A percentile compares a stretch with the other conserved stretches of the same genome.
These are phyloP conservation scores for Moniliophthora roreri DNA, from an alignment of 1,284 basidiomycete genomes.

Conservation along the genomic window DNA sequence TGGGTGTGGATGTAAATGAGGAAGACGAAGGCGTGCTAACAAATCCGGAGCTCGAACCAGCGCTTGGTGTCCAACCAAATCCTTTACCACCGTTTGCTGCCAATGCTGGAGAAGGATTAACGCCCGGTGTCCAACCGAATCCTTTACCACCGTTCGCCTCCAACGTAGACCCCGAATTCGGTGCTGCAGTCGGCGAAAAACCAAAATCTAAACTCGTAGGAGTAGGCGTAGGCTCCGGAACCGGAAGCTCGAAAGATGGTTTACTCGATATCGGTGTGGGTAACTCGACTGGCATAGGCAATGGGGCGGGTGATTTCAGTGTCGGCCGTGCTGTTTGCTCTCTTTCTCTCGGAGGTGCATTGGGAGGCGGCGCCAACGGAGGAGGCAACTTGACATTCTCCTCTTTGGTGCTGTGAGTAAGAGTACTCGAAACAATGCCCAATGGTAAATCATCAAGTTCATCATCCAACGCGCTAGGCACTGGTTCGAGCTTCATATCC, in stretches of 20 bases:
- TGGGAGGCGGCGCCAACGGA: slow-evolving; percentile 33
- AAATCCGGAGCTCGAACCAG: no score
- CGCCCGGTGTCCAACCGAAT: background rate
- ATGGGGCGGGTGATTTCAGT: background rate
- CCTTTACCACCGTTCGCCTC: background rate
- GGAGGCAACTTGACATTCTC: slow-evolving; percentile 49
- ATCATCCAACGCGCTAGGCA: slow-evolving; percentile 40
- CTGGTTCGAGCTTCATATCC: slow-evolving; percentile 67
- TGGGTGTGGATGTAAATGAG: background rate
- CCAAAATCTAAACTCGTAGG: no score
- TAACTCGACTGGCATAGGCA: background rate
- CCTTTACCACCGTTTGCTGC: no score
- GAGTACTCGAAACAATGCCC: background rate
- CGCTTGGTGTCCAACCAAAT: no score
- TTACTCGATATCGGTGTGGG: background rate
- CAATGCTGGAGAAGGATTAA: no score
- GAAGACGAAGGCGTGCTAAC: no score
- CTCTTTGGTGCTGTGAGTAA: slow-evolving; percentile 29
- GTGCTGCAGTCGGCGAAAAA: no score
- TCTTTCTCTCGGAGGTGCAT: slow-evolving; percentile 4
- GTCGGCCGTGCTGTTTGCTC: background rate
- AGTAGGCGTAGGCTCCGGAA: no score
- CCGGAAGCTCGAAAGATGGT: no score
- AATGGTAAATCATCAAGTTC: slow-evolving; percentile 28
- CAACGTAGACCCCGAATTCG: no score